These are phyloP conservation scores for Rhizophagus sp. DNA, from an alignment of 192 early-diverging fungal genomes.

Conservation along the genomic window DNA sequence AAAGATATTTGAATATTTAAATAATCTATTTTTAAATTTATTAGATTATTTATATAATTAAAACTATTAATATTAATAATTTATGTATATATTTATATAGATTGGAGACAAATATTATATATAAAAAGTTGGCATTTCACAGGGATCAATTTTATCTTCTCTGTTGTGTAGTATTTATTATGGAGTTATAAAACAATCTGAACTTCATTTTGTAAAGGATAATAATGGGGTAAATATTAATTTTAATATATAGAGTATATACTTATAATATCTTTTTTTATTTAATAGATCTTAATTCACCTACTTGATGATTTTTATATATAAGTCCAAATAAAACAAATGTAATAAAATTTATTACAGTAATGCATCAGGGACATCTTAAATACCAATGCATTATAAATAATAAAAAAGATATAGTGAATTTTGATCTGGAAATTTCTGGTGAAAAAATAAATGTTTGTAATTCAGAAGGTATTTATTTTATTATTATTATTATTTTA, in stretches of 20 bases:
- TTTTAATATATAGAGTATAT: too few relatives aligned
- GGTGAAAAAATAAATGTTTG: not conserved
- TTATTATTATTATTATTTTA: not conserved
- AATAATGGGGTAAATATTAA: not conserved
- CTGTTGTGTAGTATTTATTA: conserved; percentile 13
- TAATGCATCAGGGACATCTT: not conserved
- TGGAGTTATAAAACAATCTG: not conserved
- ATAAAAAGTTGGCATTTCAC: conserved; percentile 6
- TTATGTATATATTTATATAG: not conserved
- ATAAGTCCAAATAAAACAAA: not conserved
- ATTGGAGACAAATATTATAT: not conserved
- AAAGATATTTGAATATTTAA: too few relatives aligned
- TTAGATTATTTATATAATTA: too few relatives aligned
- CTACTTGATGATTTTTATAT: conserved; percentile 15
- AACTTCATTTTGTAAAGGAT: not conserved
- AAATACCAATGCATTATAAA: conserved; percentile 10
- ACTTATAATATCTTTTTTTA: not conserved
- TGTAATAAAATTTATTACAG: conserved; percentile 10
- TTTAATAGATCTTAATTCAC: not conserved
- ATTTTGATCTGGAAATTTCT: not conserved
- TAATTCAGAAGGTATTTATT: not conserved
- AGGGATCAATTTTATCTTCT: conserved; percentile 11
- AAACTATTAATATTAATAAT: not conserved
- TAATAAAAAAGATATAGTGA: not conserved
- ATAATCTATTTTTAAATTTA: not conserved